Conservation (phyloP, 2,329 filamentous ascomycete genomes). For the Allantophomopsis cytisporea region DNA sequence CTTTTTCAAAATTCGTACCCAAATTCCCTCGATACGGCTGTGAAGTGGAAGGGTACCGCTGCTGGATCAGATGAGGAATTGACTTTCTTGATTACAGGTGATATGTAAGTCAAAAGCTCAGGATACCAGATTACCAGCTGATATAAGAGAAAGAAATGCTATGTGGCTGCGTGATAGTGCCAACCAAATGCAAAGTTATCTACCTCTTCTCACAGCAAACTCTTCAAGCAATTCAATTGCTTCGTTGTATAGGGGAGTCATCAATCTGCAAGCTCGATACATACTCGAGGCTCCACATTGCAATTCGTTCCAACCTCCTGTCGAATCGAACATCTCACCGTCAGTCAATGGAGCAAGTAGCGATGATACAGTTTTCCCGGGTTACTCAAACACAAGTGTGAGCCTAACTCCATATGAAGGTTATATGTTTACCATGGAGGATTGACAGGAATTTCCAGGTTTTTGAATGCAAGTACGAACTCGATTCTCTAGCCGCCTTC, state of each 20-base stretch:
- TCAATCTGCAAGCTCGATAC: slow-evolving; percentile 60
- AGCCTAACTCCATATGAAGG: no score
- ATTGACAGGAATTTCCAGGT: slow-evolving; percentile 45
- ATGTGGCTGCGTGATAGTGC: slow-evolving; percentile 84
- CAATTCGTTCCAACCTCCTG: slow-evolving; percentile 81
- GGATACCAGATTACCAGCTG: slow-evolving; percentile 36
- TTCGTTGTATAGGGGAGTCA: slow-evolving; percentile 53
- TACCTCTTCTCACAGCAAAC: slow-evolving; percentile 42
- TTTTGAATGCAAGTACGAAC: slow-evolving; percentile 94
- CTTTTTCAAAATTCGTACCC: slow-evolving; percentile 63
- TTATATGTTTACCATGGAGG: no score
- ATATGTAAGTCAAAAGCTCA: slow-evolving; percentile 24
- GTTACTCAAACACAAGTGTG: slow-evolving; percentile 26
- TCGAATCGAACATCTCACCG: slow-evolving; percentile 53
- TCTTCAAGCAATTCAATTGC: slow-evolving; percentile 43
- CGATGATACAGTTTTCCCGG: slow-evolving; percentile 51
- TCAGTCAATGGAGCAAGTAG: slow-evolving; percentile 42
- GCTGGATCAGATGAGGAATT: slow-evolving; percentile 48
- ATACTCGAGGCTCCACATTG: slow-evolving; percentile 64
- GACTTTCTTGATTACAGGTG: slow-evolving; percentile 43
- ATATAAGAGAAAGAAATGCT: slow-evolving; percentile 74
- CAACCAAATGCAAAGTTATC: slow-evolving; percentile 60
- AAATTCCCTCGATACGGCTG: slow-evolving; percentile 62
- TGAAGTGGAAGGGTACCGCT: slow-evolving; percentile 52
- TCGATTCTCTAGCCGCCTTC: slow-evolving; percentile 82